Percentiles rank a stretch among this genome's conserved stretches.
Evolutionary conservation across 1,139 yeast species (phyloP).

Genomic region (Taiozyma onychis): DNA sequence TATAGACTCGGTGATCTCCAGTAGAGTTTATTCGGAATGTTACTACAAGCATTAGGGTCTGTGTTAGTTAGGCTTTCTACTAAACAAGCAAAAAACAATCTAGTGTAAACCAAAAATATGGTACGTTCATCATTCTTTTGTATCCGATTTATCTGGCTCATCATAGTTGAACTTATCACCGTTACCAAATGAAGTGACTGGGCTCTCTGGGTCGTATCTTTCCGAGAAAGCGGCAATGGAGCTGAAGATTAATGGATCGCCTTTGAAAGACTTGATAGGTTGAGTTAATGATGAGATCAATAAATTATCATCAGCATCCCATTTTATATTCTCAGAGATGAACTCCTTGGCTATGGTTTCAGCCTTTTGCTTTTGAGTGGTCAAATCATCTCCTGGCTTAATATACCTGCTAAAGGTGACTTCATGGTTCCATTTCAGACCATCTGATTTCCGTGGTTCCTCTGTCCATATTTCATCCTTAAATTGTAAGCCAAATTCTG

Average conservation of each 20-base stretch:
- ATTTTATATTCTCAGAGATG: slow-evolving; percentile 25
- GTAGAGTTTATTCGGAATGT: too few relatives aligned
- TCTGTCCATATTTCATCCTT: slow-evolving; percentile 20
- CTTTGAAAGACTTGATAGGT: slow-evolving; percentile 22
- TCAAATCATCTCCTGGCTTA: slow-evolving; percentile 20
- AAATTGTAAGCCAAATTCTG: slow-evolving; percentile 22
- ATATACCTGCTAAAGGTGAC: slow-evolving; percentile 27
- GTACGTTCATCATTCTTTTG: background rate
- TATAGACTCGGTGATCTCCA: too few relatives aligned
- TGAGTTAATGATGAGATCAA: slow-evolving; percentile 25
- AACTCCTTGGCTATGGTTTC: slow-evolving; percentile 19
- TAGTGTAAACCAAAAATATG: too few relatives aligned
- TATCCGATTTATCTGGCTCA: slow-evolving; percentile 9
- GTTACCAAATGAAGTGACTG: slow-evolving; percentile 21
- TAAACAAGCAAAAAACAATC: too few relatives aligned
- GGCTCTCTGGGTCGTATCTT: slow-evolving; percentile 9
- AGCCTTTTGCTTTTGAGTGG: slow-evolving; percentile 24
- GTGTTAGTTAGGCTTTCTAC: too few relatives aligned
- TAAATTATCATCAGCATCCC: slow-evolving; percentile 24
- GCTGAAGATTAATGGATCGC: slow-evolving; percentile 23
- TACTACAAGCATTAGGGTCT: too few relatives aligned
- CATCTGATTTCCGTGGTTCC: slow-evolving; percentile 11
- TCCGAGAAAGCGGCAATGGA: slow-evolving; percentile 23
- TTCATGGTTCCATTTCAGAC: slow-evolving; percentile 24
- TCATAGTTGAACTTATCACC: slow-evolving; percentile 20